Evolutionary conservation across 192 early-diverging fungal species (phyloP), one percentile per base, ranked within the genome.

Genomic region (Umbelopsis vinacea): DNA sequence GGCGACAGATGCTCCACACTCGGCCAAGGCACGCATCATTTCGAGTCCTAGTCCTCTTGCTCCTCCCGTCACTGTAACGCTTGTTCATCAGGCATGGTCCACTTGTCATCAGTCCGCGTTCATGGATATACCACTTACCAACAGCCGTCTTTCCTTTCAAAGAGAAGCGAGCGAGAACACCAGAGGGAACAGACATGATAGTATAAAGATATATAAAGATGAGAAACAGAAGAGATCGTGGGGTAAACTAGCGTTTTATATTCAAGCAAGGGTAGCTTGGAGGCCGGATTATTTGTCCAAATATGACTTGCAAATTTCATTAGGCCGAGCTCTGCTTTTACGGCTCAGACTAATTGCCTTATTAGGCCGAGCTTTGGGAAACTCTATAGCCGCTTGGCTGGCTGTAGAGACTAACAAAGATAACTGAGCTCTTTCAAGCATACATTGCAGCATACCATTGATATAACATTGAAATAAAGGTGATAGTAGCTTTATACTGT

Each of bases 21-120:
- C 79, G 12, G 79, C 79, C 43, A 75, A 70, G 29, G 74, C 68
- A 48, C 68, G 55, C 79, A 80, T 80, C 79, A 80, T 80, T 70
- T 80, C 79, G 69, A 60, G 73, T 6, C 79, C 79, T 5, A 80
- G 47, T 53, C 79, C 79, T 66, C 79, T 53, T 29, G 79, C 79
- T 67, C 79, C 79, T 57, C 79, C 79, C 19, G 79, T 80, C 6
- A 80, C 79, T 80, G 45, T 35, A 8, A 35, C 15, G 17, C 2
- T 43, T 26, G 11, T 24, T 23, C 19, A 40, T 43, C 24, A 45
- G 33, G 0, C 40, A 43, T 46, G 14, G 38, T n/a, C 10, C 8
- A 38, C n/a, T 40, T 7, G 37, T 26, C 38, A 22, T 45, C 14
- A 47, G 21, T 12, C 19, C 24, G 12, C 10, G n/a, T 22, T 22